Base-by-base conservation (phyloP, 352 stramenopile genomes). In the Globisporangium echinulatum region DNA sequence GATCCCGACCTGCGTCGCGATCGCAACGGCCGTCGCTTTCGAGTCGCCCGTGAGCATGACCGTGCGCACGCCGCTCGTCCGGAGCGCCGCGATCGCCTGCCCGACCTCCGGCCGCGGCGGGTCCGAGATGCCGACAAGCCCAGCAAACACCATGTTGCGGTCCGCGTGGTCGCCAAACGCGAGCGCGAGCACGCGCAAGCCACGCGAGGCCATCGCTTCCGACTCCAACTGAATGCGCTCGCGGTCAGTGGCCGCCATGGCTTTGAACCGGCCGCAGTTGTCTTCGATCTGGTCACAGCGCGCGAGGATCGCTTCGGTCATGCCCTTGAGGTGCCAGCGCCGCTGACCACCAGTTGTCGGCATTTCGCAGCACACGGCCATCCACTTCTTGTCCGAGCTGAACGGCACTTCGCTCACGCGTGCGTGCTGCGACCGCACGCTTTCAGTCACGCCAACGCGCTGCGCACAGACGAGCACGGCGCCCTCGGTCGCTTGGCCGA, bases 21-120 rank as follows among this genome's bases (percentile, higher is more conserved):
- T 98, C 2, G 94, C 92, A 43, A 98, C 75, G 8, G 96, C 96
- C 8, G 96, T 99, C 63, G 98, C 94, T 59, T 97, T 93, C 0
- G 92, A 94, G 73, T 99, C 96, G 40, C 96, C 96, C 7, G 96
- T 98, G 5, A 98, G 79, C 91, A 98, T 98, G 19, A 96, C 75
- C 0, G 84, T 94, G 33, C 76, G 79, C 1, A 94, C 84, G 14
- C 82, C 79, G 54, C 73, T 84, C 42, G 72, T 54, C 9, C 70
- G 70, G 43, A 91, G 60, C 48, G 83, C 75, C 19, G 74, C 47
- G 33, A 94, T 76, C 40, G 84, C 74, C 59, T 87, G 82, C 40
- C 77, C 78, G 0, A 94, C 78, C 39, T 85, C 80, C 11, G 71
- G 74, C 36, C 84, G 79, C 46, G 84, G 82, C 9, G 81, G 81